Percentiles rank a stretch among this genome's conserved stretches.
phyloP scores from a whole-genome alignment of 1,284 basidiomycete genomes.

The Macrocystidia cucumis region DNA sequence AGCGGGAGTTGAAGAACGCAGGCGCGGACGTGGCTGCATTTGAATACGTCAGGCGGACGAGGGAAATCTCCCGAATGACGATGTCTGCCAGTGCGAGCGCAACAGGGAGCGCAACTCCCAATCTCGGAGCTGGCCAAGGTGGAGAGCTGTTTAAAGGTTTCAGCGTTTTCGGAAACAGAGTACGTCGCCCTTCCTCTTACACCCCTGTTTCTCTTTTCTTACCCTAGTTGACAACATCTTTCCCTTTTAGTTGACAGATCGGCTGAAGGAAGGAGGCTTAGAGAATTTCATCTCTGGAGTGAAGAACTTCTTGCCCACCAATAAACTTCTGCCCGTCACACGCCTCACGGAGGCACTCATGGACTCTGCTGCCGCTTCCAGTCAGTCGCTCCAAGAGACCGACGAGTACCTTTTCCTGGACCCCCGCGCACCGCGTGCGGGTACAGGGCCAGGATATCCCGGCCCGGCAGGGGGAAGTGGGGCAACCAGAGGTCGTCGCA shows the following conservation, averaged over 20 bases:
- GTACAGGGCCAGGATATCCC: constrained; percentile 40
- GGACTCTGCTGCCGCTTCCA: constrained; percentile 90
- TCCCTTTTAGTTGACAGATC: constrained; percentile 69
- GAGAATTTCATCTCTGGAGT: constrained; percentile 97
- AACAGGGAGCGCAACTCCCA: constrained; percentile 66
- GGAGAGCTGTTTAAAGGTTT: constrained; percentile 88
- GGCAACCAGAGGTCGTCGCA: constrained; percentile 48
- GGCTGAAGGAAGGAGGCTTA: constrained; percentile 89
- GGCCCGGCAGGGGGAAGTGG: constrained; percentile 43
- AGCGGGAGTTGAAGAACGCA: constrained; percentile 75
- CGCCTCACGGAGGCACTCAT: constrained; percentile 93
- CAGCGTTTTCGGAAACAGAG: constrained; percentile 85
- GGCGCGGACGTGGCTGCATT: constrained; percentile 83
- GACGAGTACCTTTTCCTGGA: constrained; percentile 96
- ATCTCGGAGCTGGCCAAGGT: constrained; percentile 55
- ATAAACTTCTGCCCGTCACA: constrained; percentile 91
- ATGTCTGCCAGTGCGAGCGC: constrained; percentile 52
- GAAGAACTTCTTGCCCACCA: constrained; percentile 95
- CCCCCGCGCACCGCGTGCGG: constrained; percentile 72
- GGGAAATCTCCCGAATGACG: constrained; percentile 91
- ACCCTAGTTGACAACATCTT: too few species aligned
- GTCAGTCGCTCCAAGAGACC: constrained; percentile 91
- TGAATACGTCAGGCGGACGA: constrained; percentile 87
- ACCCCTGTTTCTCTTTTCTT: background rate
- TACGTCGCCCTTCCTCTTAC: constrained; percentile 39